Conservation (phyloP, 306 rosid species). For the cucumber (Cucumis sativus) region DNA sequence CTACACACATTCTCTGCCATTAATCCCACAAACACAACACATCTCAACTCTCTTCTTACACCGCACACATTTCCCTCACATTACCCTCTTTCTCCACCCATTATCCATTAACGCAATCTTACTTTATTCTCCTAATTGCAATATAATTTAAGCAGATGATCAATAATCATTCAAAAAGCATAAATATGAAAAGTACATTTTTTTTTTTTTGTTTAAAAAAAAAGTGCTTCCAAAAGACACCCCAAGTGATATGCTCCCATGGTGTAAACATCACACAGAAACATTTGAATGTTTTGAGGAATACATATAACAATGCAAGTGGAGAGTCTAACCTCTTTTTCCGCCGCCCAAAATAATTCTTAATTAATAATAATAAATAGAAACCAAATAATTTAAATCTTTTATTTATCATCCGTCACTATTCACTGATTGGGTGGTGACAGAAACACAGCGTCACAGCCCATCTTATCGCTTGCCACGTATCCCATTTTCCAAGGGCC, state of each 20-base stretch:
- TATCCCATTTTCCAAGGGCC: not conserved
- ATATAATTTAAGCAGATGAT: not conserved
- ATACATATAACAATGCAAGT: not conserved
- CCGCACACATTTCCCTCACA: not conserved
- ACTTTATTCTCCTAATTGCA: not conserved
- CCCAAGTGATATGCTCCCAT: not conserved
- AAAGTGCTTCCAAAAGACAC: not conserved
- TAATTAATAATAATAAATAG: not conserved
- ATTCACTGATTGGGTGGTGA: conserved; percentile 1
- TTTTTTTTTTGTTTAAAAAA: not conserved
- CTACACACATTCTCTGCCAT: no score
- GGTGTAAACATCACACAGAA: not conserved
- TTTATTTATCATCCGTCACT: not conserved
- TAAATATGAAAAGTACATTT: not conserved
- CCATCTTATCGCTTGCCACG: not conserved
- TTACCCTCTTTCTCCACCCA: not conserved
- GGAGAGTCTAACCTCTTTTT: not conserved
- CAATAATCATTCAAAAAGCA: not conserved
- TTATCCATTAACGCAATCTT: not conserved
- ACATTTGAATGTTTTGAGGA: not conserved
- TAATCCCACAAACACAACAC: no score
- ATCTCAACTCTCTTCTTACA: no score
- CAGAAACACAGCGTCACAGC: not conserved
- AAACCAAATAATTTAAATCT: not conserved
- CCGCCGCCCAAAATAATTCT: not conserved